Evolutionary conservation across 2,329 filamentous ascomycete species (phyloP), one percentile per base, ranked within the genome.

Genomic region (Aspergillus sp.): DNA sequence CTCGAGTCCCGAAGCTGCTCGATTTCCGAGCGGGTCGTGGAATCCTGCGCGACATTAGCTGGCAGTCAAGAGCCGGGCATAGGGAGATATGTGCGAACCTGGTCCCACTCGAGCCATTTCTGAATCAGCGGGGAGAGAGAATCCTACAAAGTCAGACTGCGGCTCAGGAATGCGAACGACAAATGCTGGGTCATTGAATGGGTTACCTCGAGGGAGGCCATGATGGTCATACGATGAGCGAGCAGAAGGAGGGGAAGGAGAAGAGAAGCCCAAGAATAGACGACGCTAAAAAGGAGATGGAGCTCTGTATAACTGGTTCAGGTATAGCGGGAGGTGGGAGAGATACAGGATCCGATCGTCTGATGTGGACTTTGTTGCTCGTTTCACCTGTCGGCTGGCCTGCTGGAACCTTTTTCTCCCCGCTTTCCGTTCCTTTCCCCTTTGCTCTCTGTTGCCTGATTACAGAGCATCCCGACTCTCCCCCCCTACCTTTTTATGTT

Each of bases 81-180:
- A 45, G 37, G 27, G 50, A 46, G n/a, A 30, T 34, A 22, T 47
- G 11, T 24, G 46, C 61, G 37, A 70, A 78, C 76, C 68, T 80
- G 71, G 68, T 87, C 84, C 64, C 83, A 79, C 57, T 79, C 74
- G n/a, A 87, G 76, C 84, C 84, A 87, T 72, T 79, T 79, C 62
- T 80, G 65, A 54, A 82, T 79, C 56, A 86, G 72, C 15, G 64
- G 66, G 45, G 68, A 68, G 40, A 77, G 63, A 5, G 73, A 64
- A 60, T 70, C 66, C 74, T 77, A 60, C 30, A 42, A 15, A 22
- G 53, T 51, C 42, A 59, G 56, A 33, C 42, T 51, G 30, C 44
- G 44, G 46, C 51, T 51, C 30, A 54, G 27, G 41, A 33, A 15
- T 37, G 15, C 12, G 41, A 33, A 54, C 39, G 33, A 7, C 12